phyloP scores from a whole-genome alignment of 2,329 filamentous ascomycete genomes.

The Stagonosporopsis cucurbitacearum region DNA sequence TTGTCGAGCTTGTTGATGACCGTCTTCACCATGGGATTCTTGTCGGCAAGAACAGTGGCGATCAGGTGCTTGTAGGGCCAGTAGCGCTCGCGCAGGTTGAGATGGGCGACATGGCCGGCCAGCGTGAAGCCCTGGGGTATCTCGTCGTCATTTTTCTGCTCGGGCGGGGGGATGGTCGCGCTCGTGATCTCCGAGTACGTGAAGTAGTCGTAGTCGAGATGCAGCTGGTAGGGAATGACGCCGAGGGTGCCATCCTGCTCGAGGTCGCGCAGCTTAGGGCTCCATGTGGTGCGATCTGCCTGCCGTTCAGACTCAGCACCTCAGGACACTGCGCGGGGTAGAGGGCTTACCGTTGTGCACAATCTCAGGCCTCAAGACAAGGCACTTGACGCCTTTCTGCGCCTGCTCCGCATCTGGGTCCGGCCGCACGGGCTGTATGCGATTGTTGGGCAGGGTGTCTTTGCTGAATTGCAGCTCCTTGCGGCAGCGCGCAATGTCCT shows the following conservation, averaged over 20 bases:
- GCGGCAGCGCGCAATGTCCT: conserved; percentile 75
- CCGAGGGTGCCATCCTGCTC: conserved; percentile 71
- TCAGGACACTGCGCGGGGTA: conserved; percentile 15
- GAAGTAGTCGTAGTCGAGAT: conserved; percentile 86
- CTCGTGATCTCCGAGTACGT: conserved; percentile 83
- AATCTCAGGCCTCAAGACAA: conserved; percentile 55
- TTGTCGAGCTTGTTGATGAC: conserved; percentile 96
- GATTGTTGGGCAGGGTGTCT: conserved; percentile 70
- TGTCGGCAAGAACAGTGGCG: conserved; percentile 85
- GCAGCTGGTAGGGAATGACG: conserved; percentile 76
- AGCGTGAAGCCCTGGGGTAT: conserved; percentile 86
- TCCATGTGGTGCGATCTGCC: conserved; percentile 78
- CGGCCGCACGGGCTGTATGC: conserved; percentile 64
- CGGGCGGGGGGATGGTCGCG: conserved; percentile 72
- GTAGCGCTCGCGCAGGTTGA: conserved; percentile 86
- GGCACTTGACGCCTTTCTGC: conserved; percentile 52
- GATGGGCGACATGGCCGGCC: conserved; percentile 91
- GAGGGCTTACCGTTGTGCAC: conserved; percentile 45
- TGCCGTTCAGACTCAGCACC: conserved; percentile 46
- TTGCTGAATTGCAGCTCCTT: conserved; percentile 68
- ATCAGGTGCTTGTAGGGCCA: conserved; percentile 86
- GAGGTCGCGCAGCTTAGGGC: conserved; percentile 70
- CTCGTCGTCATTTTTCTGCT: conserved; percentile 77
- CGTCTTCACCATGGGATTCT: conserved; percentile 80
- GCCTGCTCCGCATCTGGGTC: conserved; percentile 69